These are phyloP conservation scores for Chaetomiaceae sp. DNA, from an alignment of 2,329 filamentous ascomycete species.

Conservation along the genomic window DNA sequence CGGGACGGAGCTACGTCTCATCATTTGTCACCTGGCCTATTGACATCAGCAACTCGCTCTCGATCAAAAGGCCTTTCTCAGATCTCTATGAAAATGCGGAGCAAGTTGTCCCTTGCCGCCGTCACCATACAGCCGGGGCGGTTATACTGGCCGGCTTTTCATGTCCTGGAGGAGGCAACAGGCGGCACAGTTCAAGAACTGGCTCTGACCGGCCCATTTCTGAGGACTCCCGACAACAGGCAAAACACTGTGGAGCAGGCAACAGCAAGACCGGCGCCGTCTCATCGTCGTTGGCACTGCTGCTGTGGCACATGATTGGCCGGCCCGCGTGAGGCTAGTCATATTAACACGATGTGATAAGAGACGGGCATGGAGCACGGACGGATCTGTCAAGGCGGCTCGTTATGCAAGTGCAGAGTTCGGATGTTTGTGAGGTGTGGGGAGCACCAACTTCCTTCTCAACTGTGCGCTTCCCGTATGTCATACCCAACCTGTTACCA, in stretches of 20 bases:
- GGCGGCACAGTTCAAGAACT: constrained; percentile 22
- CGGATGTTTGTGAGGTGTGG: too few species aligned
- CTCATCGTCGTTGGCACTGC: constrained; percentile 8
- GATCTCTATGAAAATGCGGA: neutral
- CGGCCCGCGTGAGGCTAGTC: constrained; percentile 14
- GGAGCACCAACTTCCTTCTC: neutral
- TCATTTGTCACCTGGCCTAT: too few species aligned
- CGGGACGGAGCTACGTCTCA: too few species aligned
- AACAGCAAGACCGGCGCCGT: constrained; percentile 8
- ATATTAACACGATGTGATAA: constrained; percentile 8
- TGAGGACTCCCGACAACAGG: constrained; percentile 8
- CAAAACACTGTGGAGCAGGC: constrained; percentile 7
- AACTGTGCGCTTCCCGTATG: constrained; percentile 12
- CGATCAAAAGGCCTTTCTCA: too few species aligned
- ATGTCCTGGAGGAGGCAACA: constrained; percentile 16
- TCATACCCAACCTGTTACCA: constrained; percentile 3
- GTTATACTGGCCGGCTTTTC: constrained; percentile 22
- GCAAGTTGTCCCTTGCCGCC: neutral
- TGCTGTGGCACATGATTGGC: neutral
- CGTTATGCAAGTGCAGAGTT: too few species aligned
- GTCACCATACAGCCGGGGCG: constrained; percentile 23
- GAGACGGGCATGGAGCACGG: neutral
- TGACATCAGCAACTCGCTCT: too few species aligned
- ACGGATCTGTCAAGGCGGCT: too few species aligned
- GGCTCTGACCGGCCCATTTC: constrained; percentile 16